Conservation (phyloP, 768 basidiomycete genomes). For the Boletellus ananas region DNA sequence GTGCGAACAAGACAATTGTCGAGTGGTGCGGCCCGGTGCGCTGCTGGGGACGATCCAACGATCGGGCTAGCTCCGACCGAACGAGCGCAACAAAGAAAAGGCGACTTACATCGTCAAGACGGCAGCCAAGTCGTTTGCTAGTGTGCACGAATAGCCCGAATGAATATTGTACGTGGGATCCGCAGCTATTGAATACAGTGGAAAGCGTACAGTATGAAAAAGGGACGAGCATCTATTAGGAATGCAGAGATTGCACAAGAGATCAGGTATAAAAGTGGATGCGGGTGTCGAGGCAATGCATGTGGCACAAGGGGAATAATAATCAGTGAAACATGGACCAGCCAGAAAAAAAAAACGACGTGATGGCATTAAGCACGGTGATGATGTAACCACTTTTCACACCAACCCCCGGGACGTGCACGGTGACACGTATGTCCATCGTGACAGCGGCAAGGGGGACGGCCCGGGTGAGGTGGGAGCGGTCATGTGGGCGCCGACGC, state of each 20-base stretch:
- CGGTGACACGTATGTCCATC: constrained; percentile 3
- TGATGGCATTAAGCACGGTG: constrained; percentile 7
- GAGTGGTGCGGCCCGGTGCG: too few species aligned
- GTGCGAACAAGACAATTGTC: too few species aligned
- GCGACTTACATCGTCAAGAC: too few species aligned
- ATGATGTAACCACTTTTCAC: constrained; percentile 2
- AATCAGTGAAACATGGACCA: constrained; percentile 14
- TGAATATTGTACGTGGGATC: constrained; percentile 21
- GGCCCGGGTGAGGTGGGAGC: constrained; percentile 5
- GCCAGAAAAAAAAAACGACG: constrained; percentile 11
- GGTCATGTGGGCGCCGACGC: constrained; percentile 4
- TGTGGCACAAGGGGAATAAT: background rate
- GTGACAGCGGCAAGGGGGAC: background rate
- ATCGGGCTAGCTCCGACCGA: background rate
- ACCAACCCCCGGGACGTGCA: constrained; percentile 2
- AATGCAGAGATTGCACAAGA: constrained; percentile 20
- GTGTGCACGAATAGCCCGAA: constrained; percentile 14
- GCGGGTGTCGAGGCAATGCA: constrained; percentile 11
- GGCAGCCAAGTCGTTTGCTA: background rate
- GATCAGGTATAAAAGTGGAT: constrained; percentile 24
- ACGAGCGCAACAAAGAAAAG: background rate
- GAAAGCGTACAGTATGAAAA: constrained; percentile 21
- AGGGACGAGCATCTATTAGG: constrained; percentile 22
- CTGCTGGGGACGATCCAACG: too few species aligned
- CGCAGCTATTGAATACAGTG: constrained; percentile 23